A percentile compares a stretch with the other conserved stretches of the same genome.
phyloP scores from a whole-genome alignment of 176 grass and related monocot genomes.

The Bolboschoenus planiculmis region DNA sequence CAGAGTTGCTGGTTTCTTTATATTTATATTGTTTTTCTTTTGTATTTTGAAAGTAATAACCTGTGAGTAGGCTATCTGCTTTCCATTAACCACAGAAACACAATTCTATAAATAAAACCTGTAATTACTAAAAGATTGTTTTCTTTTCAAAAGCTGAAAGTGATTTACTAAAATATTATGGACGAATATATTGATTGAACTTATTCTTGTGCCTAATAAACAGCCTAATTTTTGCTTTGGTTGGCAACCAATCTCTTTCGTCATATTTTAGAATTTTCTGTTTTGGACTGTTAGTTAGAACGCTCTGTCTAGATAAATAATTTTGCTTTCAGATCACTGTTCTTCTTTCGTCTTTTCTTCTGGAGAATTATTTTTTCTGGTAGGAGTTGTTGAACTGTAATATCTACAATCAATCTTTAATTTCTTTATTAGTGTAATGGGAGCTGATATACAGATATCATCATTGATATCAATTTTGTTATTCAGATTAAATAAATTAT shows the following conservation, averaged over 20 bases:
- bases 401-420: not conserved
- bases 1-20: not conserved
- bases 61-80: not conserved
- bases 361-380: not conserved
- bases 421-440: no score
- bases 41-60: not conserved
- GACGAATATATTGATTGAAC: not conserved
- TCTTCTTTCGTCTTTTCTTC: constrained; percentile 7
- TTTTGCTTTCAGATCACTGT: not conserved
- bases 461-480: no score
- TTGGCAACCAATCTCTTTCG: not conserved
- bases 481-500: no score
- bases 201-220: not conserved
- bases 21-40: not conserved
- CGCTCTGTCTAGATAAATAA: not conserved
- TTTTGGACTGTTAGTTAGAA: not conserved
- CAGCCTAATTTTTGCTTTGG: not conserved
- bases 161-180: not conserved
- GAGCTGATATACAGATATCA: no score
- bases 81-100: not conserved
- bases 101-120: not conserved
- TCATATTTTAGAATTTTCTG: not conserved
- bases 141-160: not conserved
- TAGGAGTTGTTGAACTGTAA: constrained; percentile 14
- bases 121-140: not conserved